A percentile compares a stretch with the other conserved stretches of the same genome.
Conservation (phyloP, 108 stramenopile genomes). For the Cyclotella baltica region DNA sequence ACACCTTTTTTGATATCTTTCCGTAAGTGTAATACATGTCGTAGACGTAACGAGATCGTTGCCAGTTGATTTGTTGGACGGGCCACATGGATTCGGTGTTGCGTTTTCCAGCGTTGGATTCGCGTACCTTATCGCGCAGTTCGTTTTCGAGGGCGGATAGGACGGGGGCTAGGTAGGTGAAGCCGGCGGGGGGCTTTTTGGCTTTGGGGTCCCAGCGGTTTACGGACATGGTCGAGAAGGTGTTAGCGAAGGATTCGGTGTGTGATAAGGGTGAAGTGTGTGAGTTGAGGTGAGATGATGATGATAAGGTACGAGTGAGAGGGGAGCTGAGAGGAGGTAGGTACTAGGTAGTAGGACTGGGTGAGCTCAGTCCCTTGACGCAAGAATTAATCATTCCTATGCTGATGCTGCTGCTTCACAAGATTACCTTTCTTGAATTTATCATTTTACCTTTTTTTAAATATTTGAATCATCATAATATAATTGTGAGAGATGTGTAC, state of each 20-base stretch:
- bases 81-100: conserved; percentile 99
- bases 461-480: too few relatives aligned
- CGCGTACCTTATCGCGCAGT: conserved; percentile 97
- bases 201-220: conserved; percentile 61
- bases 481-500: too few relatives aligned
- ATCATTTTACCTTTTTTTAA: too few relatives aligned
- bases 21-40: conserved; percentile 98
- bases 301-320: background rate
- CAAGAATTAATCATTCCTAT: too few relatives aligned
- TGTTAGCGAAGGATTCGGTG: background rate
- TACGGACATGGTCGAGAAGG: conserved; percentile 33
- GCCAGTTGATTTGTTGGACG: conserved; percentile 99
- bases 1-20: conserved; percentile 89
- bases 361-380: too few relatives aligned
- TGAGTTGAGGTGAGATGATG: background rate
- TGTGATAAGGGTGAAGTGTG: background rate
- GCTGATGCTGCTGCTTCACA: too few relatives aligned
- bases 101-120: conserved; percentile 96
- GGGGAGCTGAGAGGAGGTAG: too few relatives aligned
- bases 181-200: conserved; percentile 89
- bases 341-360: too few relatives aligned
- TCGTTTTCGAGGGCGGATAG: conserved; percentile 97
- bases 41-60: conserved; percentile 97
- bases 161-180: conserved; percentile 93
- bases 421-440: too few relatives aligned